Conservation (phyloP, 306 rosid species). For the Abrus precatorius region DNA sequence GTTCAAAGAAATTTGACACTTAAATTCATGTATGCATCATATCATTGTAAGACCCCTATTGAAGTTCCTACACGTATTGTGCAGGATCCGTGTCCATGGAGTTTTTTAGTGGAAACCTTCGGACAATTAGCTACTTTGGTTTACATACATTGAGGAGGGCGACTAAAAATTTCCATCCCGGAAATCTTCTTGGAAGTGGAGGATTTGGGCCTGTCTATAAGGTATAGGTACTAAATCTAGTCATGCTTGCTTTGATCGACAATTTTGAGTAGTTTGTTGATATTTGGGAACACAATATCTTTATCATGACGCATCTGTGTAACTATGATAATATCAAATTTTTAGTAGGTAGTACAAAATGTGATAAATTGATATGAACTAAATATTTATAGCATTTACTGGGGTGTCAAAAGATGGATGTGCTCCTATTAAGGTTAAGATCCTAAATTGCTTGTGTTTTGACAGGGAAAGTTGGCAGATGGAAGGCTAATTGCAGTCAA, state of each 20-base stretch:
- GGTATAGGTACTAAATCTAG: constrained; percentile 64
- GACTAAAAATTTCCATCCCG: constrained; percentile 70
- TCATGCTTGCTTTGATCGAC: neutral
- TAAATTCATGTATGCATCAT: neutral
- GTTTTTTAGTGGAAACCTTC: constrained; percentile 68
- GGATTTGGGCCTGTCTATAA: constrained; percentile 96
- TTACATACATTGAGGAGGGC: constrained; percentile 74
- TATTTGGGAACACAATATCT: neutral
- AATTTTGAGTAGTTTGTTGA: constrained; percentile 1
- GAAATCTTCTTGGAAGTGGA: constrained; percentile 89
- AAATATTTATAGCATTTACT: neutral
- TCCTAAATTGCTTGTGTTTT: constrained; percentile 38
- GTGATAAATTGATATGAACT: neutral
- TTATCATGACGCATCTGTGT: neutral
- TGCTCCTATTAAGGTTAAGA: constrained; percentile 32
- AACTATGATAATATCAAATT: neutral
- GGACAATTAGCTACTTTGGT: constrained; percentile 70
- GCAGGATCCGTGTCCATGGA: constrained; percentile 64
- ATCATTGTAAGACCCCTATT: constrained; percentile 18
- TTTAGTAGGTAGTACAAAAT: neutral
- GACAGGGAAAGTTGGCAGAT: constrained; percentile 79
- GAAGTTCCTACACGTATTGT: constrained; percentile 13
- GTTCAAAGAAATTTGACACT: constrained; percentile 25
- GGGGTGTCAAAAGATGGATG: constrained; percentile 8
- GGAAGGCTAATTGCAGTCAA: constrained; percentile 78